Conservation (phyloP, 495 filamentous ascomycete genomes). For the Trypethelium eluteriae region DNA sequence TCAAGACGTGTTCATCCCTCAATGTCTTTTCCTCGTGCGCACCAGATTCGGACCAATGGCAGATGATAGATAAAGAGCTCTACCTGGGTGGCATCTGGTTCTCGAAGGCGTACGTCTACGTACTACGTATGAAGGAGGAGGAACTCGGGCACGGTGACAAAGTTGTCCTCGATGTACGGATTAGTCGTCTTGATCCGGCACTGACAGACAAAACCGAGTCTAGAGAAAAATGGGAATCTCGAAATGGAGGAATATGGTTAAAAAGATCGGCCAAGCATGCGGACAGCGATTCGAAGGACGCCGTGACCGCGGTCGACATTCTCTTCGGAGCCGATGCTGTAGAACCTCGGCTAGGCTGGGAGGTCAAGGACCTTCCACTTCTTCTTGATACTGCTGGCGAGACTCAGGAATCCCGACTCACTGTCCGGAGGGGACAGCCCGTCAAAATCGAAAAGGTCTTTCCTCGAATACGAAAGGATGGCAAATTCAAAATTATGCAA, state of each 20-base stretch:
- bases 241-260: slow-evolving; percentile 78
- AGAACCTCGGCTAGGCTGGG: slow-evolving; percentile 78
- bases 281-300: slow-evolving; percentile 67
- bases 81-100: slow-evolving; percentile 68
- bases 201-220: slow-evolving; percentile 49
- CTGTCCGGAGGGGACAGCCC: slow-evolving; percentile 62
- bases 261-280: slow-evolving; percentile 68
- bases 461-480: slow-evolving; percentile 71
- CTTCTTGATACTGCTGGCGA: slow-evolving; percentile 57
- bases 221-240: slow-evolving; percentile 70
- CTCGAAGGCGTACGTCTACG: slow-evolving; percentile 72
- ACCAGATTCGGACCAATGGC: slow-evolving; percentile 68
- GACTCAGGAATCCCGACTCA: slow-evolving; percentile 60
- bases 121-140: slow-evolving; percentile 81
- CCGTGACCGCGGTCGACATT: slow-evolving; percentile 79
- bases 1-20: slow-evolving; percentile 64
- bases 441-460: slow-evolving; percentile 48
- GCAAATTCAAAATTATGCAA: slow-evolving; percentile 97
- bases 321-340: slow-evolving; percentile 91
- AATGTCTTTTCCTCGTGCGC: slow-evolving; percentile 74
- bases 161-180: slow-evolving; percentile 73
- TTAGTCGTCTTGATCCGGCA: slow-evolving; percentile 68
- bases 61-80: slow-evolving; percentile 84
- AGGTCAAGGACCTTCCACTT: slow-evolving; percentile 60
- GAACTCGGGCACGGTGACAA: slow-evolving; percentile 67